phyloP scores from a whole-genome alignment of 2,329 filamentous ascomycete genomes.

The Diaporthe sp. region DNA sequence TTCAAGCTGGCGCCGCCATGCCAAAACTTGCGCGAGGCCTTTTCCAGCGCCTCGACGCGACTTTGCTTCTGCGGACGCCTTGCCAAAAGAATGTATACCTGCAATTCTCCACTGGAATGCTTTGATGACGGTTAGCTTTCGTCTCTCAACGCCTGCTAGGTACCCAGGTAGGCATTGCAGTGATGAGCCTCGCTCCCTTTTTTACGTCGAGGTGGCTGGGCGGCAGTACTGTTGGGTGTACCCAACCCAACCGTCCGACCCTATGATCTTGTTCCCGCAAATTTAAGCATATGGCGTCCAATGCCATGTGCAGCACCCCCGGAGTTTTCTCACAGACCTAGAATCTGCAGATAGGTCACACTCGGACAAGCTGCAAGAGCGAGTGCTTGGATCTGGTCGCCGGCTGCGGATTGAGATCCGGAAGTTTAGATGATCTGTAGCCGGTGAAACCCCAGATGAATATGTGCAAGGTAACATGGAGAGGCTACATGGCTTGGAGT shows the following conservation, averaged over 20 bases:
- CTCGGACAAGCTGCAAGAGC: neutral
- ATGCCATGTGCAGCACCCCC: neutral
- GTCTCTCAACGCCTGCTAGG: too few relatives aligned
- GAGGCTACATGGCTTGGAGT: neutral
- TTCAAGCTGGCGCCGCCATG: constrained; percentile 1
- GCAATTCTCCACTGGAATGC: neutral
- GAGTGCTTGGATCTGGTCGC: constrained; percentile 1
- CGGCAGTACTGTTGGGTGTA: neutral
- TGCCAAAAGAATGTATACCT: neutral
- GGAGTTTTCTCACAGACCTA: neutral
- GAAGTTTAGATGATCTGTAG: constrained; percentile 7
- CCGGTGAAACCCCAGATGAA: neutral
- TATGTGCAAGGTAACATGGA: neutral
- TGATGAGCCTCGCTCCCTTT: neutral
- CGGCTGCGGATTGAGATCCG: constrained; percentile 15
- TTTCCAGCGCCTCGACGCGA: neutral
- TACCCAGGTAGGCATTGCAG: neutral
- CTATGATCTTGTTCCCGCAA: neutral
- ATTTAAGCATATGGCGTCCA: neutral
- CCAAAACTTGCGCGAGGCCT: neutral
- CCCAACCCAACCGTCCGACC: too few relatives aligned
- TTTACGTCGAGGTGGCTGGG: neutral
- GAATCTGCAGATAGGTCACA: neutral
- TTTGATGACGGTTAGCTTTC: neutral
- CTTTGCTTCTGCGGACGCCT: neutral